Percentiles rank a stretch among this genome's conserved stretches.
Evolutionary conservation across 768 basidiomycete species (phyloP).

Genomic region (Boletellus sp.): DNA sequence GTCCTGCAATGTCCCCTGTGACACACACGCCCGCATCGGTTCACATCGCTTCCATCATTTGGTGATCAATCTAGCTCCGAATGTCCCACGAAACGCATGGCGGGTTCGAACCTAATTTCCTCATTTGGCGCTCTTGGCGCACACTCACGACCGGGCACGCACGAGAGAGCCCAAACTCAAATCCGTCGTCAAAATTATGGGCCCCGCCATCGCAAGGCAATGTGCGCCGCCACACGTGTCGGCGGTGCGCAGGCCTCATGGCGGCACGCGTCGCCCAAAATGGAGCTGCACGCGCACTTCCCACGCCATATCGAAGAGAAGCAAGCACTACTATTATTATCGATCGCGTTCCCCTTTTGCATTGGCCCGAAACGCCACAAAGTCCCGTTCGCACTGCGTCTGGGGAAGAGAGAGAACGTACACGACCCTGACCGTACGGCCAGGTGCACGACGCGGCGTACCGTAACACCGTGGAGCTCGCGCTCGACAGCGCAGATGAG

Average conservation of each 20-base stretch:
- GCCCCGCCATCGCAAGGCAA: too few species aligned
- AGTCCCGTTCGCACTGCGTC: slow-evolving; percentile 11
- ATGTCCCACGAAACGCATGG: too few species aligned
- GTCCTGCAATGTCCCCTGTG: too few species aligned
- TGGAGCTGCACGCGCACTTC: slow-evolving; percentile 2
- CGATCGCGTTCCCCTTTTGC: slow-evolving; percentile 5
- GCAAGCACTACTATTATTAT: slow-evolving; percentile 26
- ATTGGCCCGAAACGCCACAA: slow-evolving; percentile 21
- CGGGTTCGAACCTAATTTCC: slow-evolving; percentile 5
- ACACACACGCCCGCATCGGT: too few species aligned
- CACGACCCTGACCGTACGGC: too few species aligned
- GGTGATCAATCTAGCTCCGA: too few species aligned
- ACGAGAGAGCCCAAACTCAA: slow-evolving; percentile 2
- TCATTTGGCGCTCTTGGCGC: background rate
- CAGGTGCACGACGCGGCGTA: too few species aligned
- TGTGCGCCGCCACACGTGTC: slow-evolving; percentile 10
- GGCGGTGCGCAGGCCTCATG: slow-evolving; percentile 16
- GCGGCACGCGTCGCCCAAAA: slow-evolving; percentile 1
- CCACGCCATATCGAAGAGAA: slow-evolving; percentile 15
- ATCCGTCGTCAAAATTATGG: too few species aligned
- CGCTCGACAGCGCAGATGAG: slow-evolving; percentile 7
- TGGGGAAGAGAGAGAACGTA: too few species aligned
- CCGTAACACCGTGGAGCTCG: slow-evolving; percentile 18
- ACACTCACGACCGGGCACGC: background rate
- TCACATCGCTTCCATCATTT: too few species aligned